Conservation (phyloP, 345 rosid genomes). For the Eucalyptus pauciflora region DNA sequence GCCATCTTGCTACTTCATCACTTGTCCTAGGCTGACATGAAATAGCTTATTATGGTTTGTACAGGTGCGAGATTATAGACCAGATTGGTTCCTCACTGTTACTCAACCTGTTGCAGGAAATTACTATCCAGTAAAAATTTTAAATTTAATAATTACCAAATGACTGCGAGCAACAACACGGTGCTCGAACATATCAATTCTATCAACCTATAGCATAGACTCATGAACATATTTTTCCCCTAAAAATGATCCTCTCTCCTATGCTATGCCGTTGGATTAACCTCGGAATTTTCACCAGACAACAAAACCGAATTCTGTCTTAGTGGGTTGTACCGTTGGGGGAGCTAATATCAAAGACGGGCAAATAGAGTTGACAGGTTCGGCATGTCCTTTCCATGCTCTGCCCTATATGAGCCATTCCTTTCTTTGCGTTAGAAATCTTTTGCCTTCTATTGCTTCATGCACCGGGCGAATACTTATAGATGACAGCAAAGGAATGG, state of each 20-base stretch:
- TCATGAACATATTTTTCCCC: too few species aligned
- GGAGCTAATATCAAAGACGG: slow-evolving; percentile 74
- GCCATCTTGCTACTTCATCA: not conserved
- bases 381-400: not conserved
- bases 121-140: too few species aligned
- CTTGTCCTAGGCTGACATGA: too few species aligned
- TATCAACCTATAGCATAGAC: too few species aligned
- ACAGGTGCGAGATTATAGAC: too few species aligned
- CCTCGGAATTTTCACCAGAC: slow-evolving; percentile 61
- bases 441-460: not conserved
- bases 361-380: slow-evolving; percentile 55
- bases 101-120: too few species aligned
- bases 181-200: too few species aligned
- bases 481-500: slow-evolving; percentile 42
- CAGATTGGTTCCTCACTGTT: too few species aligned
- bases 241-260: not conserved
- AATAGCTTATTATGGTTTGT: too few species aligned
- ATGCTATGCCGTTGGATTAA: slow-evolving; percentile 24
- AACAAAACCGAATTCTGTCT: slow-evolving; percentile 49
- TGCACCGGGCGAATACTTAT: slow-evolving; percentile 19
- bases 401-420: not conserved
- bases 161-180: too few species aligned
- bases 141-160: too few species aligned
- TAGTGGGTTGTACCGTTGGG: slow-evolving; percentile 79
- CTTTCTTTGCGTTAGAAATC: not conserved